Percentiles rank a stretch among this genome's conserved stretches.
These are phyloP conservation scores for Solanum peruvianum DNA, from an alignment of 257 asterid genomes.

Conservation along the genomic window DNA sequence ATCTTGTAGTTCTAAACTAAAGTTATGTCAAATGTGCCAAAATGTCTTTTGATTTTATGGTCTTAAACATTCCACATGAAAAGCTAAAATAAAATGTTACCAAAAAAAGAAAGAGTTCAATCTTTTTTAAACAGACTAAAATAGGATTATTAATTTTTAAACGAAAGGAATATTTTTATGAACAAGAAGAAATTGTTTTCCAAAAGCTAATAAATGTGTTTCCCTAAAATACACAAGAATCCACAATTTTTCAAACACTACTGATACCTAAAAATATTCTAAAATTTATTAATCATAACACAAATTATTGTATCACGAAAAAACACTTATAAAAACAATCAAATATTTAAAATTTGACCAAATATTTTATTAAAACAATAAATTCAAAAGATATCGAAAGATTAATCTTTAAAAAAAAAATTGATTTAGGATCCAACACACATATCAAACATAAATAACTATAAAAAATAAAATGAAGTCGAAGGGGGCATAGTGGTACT, in stretches of 20 bases:
- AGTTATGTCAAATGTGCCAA: no score
- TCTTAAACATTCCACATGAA: no score
- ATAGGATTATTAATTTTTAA: no score
- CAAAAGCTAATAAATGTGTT: neutral
- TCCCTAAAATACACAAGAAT: neutral
- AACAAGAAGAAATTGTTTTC: neutral
- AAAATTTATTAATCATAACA: neutral
- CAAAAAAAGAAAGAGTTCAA: accelerated
- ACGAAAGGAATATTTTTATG: neutral
- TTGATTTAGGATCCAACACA: accelerated
- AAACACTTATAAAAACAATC: no score
- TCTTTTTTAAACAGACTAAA: no score
- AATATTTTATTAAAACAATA: no score
- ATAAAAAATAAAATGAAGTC: neutral
- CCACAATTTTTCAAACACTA: neutral
- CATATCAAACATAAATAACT: neutral
- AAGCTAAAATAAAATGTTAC: no score
- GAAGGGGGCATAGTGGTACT: neutral
- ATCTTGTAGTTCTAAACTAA: no score
- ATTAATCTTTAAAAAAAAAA: no score
- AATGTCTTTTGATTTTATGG: no score
- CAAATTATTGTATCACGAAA: neutral
- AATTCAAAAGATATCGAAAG: no score
- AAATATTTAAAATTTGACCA: no score
- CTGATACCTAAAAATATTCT: neutral